Evolutionary conservation across 192 early-diverging fungal genomes (phyloP).

Genomic region (Piromyces finnis): DNA sequence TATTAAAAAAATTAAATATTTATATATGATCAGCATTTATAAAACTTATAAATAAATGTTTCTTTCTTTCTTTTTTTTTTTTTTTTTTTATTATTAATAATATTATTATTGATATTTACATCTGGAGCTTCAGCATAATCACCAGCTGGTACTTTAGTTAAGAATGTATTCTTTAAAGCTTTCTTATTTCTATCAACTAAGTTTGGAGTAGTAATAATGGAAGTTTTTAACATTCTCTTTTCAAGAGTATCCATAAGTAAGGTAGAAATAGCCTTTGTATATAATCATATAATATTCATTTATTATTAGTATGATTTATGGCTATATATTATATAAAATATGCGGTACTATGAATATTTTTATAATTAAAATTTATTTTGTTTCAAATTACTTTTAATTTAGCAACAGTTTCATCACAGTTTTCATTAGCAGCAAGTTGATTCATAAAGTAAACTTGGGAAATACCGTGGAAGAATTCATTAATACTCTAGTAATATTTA

Average conservation of each 20-base stretch:
- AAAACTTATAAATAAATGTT: no score
- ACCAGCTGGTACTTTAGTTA: no score
- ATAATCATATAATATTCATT: no score
- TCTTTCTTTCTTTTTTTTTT: no score
- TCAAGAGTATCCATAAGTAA: conserved; percentile 17
- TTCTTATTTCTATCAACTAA: conserved; percentile 6
- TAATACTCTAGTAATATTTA: no score
- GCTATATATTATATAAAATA: no score
- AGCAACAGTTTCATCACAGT: conserved; percentile 36
- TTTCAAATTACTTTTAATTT: conserved; percentile 29
- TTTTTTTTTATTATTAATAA: no score
- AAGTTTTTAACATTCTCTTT: conserved; percentile 12
- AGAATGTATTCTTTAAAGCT: conserved; percentile 2
- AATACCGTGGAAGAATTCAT: conserved; percentile 34
- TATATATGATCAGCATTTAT: no score
- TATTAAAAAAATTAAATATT: no score
- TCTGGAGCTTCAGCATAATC: no score
- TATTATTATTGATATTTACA: not conserved
- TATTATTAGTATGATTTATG: no score
- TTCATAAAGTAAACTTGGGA: conserved; percentile 69
- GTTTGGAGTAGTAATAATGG: not conserved
- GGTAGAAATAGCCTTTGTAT: conserved; percentile 7
- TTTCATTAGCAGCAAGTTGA: conserved; percentile 41
- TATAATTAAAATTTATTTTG: conserved; percentile 5
- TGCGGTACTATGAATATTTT: not conserved